Evolutionary conservation across 805 yeast species (phyloP).

Genomic region (Sugiyamaella chiloensis): DNA sequence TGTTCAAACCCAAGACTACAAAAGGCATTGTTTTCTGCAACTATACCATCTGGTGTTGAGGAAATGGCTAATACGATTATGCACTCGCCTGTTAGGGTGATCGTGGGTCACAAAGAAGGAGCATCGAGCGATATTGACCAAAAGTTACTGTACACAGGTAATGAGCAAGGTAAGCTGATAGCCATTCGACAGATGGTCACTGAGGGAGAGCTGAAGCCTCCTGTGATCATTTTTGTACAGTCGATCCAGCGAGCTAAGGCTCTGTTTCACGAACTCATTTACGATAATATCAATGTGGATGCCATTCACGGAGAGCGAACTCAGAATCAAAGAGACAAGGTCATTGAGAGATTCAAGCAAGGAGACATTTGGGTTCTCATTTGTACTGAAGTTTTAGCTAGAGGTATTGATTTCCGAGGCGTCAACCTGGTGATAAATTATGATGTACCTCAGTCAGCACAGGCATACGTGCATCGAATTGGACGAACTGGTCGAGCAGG

Average conservation of each 20-base stretch:
- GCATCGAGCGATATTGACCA: conserved; percentile 85
- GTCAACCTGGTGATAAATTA: conserved; percentile 92
- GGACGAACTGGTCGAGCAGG: conserved; percentile 99
- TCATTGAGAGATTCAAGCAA: conserved; percentile 75
- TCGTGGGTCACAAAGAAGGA: conserved; percentile 91
- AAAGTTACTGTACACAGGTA: conserved; percentile 79
- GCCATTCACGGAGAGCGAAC: conserved; percentile 95
- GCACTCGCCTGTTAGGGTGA: conserved; percentile 80
- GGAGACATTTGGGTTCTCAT: conserved; percentile 96
- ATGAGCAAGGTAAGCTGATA: conserved; percentile 90
- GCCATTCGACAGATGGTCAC: conserved; percentile 83
- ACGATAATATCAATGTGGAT: conserved; percentile 89
- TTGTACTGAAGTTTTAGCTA: conserved; percentile 91
- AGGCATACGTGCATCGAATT: conserved; percentile 93
- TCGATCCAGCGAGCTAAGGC: conserved; percentile 94
- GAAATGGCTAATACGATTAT: conserved; percentile 81
- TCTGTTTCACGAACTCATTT: conserved; percentile 83
- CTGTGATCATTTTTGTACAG: conserved; percentile 87
- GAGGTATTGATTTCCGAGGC: conserved; percentile 97
- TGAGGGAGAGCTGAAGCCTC: conserved; percentile 81
- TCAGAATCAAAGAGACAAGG: conserved; percentile 78
- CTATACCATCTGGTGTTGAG: conserved; percentile 91
- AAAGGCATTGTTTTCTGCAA: conserved; percentile 89
- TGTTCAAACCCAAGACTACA: conserved; percentile 47
- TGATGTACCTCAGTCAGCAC: conserved; percentile 92